phyloP scores from a whole-genome alignment of 2,329 filamentous ascomycete genomes.

The Sclerotinia trifoliorum region DNA sequence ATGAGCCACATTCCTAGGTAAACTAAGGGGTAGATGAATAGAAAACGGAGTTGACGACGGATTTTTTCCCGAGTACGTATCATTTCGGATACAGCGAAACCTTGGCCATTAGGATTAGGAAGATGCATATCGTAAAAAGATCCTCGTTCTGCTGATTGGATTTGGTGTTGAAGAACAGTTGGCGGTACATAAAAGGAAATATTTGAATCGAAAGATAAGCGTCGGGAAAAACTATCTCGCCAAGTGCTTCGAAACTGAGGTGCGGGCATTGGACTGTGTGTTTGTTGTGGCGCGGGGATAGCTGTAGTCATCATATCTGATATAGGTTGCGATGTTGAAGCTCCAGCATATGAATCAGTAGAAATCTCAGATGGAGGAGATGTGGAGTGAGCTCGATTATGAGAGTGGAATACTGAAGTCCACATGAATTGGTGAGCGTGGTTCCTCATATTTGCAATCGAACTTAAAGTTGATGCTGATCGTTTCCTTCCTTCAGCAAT shows the following conservation, averaged over 20 bases:
- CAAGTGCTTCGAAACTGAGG: constrained; percentile 28
- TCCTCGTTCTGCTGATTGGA: constrained; percentile 20
- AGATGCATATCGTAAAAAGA: constrained; percentile 33
- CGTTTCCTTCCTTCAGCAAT: constrained; percentile 24
- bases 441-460: constrained; percentile 23
- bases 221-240: constrained; percentile 29
- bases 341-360: constrained; percentile 29
- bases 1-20: constrained; percentile 72
- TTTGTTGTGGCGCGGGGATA: background rate
- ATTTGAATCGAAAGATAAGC: constrained; percentile 28
- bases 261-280: background rate
- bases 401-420: constrained; percentile 31
- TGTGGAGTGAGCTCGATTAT: constrained; percentile 21
- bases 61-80: constrained; percentile 53
- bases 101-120: constrained; percentile 34
- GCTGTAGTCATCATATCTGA: constrained; percentile 22
- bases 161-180: constrained; percentile 28
- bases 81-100: constrained; percentile 40
- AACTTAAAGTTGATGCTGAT: constrained; percentile 28
- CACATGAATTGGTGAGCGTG: constrained; percentile 37
- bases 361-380: constrained; percentile 30
- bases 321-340: constrained; percentile 28
- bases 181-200: constrained; percentile 24
- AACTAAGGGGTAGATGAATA: constrained; percentile 74
- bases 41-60: constrained; percentile 64